Base-by-base conservation (phyloP, 2,329 filamentous ascomycete genomes). In the Penicillium concentricum region DNA sequence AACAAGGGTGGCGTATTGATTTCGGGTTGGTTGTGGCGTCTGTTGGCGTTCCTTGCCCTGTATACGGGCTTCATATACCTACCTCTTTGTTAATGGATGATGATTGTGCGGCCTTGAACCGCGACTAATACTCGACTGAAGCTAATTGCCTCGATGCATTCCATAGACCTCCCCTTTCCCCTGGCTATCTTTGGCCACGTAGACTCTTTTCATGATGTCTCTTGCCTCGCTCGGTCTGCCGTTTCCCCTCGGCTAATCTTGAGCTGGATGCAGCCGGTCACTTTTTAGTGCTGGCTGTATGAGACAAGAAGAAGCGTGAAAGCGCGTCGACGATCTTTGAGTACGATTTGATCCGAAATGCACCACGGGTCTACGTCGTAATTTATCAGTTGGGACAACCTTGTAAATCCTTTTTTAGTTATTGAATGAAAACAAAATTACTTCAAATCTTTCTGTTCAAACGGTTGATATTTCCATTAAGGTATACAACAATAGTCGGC, bases 1-100 rank as follows among this genome's bases (percentile, higher is more conserved):
- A 56, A 84, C 82, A 50, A 72, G 82, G 61, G 82, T 83, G 61
- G 82, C 82, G 61, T 84, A 84, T 65, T 81, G 67, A 75, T 68
- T 60, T 62, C 56, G 55, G 41, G 43, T 56, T 48, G 37, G 54
- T 56, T 63, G 50, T 50, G 72, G 69, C 65, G 65, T 69, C 64
- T 48, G 26, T 43, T 56, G 65, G 63, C 59, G 65, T 66, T 65
- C 13, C 30, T 59, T 55, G 50, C 20, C 48, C 54, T 63, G 50
- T 66, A 54, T 54, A 42, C 53, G 61, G 65, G 60, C 63, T 67
- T 61, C 60, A 62, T 59, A 64, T 71, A 68, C 63, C 60, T 66
- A 56, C 51, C 48, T 62, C 44, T 20, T 50, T 55, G 34, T 44
- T 61, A 64, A 64, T 65, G 44, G 53, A 67, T 61, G 60, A 60